A percentile compares a stretch with the other conserved stretches of the same genome.
These are phyloP conservation scores for Crucihimalaya himalaica DNA, from an alignment of 345 rosid species.

Conservation along the genomic window DNA sequence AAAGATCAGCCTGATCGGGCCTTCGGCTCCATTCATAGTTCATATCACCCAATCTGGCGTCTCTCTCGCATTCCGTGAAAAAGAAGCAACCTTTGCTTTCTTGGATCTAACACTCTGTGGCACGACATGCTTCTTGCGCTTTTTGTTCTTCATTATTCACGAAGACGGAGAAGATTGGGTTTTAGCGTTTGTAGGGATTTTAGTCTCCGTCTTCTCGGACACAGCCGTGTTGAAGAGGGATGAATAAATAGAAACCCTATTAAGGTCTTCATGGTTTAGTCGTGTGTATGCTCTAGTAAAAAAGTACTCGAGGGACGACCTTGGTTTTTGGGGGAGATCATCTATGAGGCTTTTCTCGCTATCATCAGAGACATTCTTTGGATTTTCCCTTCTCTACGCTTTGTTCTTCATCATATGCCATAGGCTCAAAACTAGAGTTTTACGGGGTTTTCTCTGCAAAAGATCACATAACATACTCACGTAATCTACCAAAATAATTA, in stretches of 20 bases:
- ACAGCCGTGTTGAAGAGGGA: background rate
- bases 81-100: conserved; percentile 8
- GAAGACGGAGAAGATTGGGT: background rate
- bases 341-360: background rate
- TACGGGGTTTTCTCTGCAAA: background rate
- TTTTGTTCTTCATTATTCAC: conserved; percentile 9
- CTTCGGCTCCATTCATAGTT: background rate
- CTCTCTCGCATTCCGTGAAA: background rate
- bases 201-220: background rate
- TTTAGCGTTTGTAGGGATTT: background rate
- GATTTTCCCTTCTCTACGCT: too few species aligned
- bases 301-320: background rate
- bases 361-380: background rate
- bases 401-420: too few species aligned
- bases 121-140: background rate
- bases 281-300: background rate
- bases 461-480: background rate
- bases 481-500: background rate
- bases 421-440: too few species aligned
- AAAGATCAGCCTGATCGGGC: background rate
- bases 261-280: background rate
- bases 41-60: background rate
- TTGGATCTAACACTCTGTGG: background rate
- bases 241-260: background rate
- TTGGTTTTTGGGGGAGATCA: background rate